These are phyloP conservation scores for Leccinum obscurum DNA, from an alignment of 768 basidiomycete species.

Conservation along the genomic window DNA sequence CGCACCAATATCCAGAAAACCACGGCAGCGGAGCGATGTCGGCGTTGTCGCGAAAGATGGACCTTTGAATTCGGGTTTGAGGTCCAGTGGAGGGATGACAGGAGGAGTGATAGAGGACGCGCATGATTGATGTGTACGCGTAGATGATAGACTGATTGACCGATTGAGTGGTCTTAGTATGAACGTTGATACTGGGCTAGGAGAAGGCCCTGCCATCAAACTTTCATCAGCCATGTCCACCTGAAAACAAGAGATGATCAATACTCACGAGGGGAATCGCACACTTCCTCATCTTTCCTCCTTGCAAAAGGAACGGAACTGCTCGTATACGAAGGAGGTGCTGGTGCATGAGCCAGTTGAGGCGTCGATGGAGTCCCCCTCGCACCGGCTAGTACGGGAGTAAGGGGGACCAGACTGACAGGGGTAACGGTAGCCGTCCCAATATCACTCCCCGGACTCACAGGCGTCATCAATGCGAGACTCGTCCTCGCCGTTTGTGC, in stretches of 20 bases:
- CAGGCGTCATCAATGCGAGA: slow-evolving; percentile 28
- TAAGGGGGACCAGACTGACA: slow-evolving; percentile 30
- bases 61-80: slow-evolving; percentile 52
- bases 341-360: slow-evolving; percentile 17
- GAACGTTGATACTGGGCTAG: slow-evolving; percentile 48
- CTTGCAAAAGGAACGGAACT: slow-evolving; percentile 25
- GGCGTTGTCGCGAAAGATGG: slow-evolving; percentile 31
- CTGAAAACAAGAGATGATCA: neutral
- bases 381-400: slow-evolving; percentile 22
- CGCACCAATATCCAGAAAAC: slow-evolving; percentile 24
- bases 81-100: slow-evolving; percentile 58
- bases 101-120: slow-evolving; percentile 42
- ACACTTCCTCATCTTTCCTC: slow-evolving; percentile 30
- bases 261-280: slow-evolving; percentile 44
- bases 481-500: slow-evolving; percentile 37
- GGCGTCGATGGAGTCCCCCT: slow-evolving; percentile 16
- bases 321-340: slow-evolving; percentile 23
- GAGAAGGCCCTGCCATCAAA: slow-evolving; percentile 44
- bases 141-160: slow-evolving; percentile 63
- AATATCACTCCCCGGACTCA: slow-evolving; percentile 22
- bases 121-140: slow-evolving; percentile 53
- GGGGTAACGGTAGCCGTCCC: slow-evolving; percentile 30
- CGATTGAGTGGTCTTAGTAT: slow-evolving; percentile 65
- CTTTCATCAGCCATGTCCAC: slow-evolving; percentile 5
- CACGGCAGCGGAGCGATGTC: slow-evolving; percentile 25